Base-by-base conservation (phyloP, 1,284 basidiomycete species). In the Acaromyces ingoldii region DNA sequence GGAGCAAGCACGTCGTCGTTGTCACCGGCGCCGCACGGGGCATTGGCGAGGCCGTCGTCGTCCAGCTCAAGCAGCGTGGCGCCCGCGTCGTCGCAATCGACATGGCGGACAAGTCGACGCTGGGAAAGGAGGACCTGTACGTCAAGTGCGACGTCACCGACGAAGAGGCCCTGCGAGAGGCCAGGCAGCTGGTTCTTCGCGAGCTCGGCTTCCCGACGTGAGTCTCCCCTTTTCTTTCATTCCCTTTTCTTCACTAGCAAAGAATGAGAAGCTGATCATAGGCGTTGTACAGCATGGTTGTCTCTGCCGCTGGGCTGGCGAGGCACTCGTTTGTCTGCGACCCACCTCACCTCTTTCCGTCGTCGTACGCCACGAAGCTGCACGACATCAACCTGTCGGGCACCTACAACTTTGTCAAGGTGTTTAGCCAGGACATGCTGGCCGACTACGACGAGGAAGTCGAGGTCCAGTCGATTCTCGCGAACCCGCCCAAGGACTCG, bases 361-460 rank as follows among this genome's bases (percentile, higher is more conserved):
- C 53, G 49, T 42, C 56, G 19, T 37, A 44, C 10, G 53, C 58
- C 6, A 62, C 55, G 45, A 52, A 60, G 26, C 52, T 65, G 0
- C 53, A 51, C 7, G 60, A 65, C 15, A 63, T 67, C 47, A 67
- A 67, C 53, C 53, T 63, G 30, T 55, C 59, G 46, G 63, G 65
- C 22, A 40, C 62, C 9, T 49, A 58, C 44, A 60, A 54, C 3
- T 55, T 53, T 24, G 54, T 65, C 21, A 66, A 66, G 42, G 45
- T 65, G n/a, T 65, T 67, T 33, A 60, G 65, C n/a, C 56, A 63
- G 24, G 58, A 66, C 51, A 57, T 67, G 55, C 42, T 67, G 11
- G 58, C 63, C 2, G 62, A 63, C 22, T 52, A 56, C 28, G 54
- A 53, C 22, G 62, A 64, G 29, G 44, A 34, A 37, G 34, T 6